These are phyloP conservation scores for Baorangia bicolor DNA, from an alignment of 768 basidiomycete species.

Conservation along the genomic window DNA sequence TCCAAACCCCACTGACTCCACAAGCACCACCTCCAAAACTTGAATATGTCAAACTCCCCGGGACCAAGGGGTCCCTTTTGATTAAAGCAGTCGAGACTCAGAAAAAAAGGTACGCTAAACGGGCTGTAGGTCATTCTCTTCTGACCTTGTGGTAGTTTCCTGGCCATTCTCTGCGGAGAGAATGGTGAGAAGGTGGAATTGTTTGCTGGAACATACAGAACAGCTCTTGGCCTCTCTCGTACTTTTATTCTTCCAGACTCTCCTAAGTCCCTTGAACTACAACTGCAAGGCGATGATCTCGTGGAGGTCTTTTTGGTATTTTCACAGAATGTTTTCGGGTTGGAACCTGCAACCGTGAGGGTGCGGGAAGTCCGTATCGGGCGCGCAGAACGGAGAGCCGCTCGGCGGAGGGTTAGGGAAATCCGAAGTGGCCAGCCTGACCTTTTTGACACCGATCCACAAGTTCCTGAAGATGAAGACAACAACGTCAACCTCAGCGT, in stretches of 20 bases:
- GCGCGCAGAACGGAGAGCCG: conserved; percentile 82
- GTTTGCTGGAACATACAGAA: conserved; percentile 87
- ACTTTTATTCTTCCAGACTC: conserved; percentile 93
- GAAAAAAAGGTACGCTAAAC: conserved; percentile 68
- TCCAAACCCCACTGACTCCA: conserved; percentile 35
- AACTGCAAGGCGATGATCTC: conserved; percentile 89
- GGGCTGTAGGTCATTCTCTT: neutral
- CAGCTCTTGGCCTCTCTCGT: conserved; percentile 86
- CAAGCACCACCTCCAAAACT: conserved; percentile 77
- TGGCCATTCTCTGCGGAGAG: conserved; percentile 91
- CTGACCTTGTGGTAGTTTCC: conserved; percentile 53
- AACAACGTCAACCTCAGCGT: conserved; percentile 62
- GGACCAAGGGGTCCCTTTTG: conserved; percentile 81
- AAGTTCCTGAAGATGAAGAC: conserved; percentile 48
- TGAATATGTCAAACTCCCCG: conserved; percentile 90
- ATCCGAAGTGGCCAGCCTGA: conserved; percentile 51
- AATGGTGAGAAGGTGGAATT: conserved; percentile 92
- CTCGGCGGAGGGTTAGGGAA: conserved; percentile 76
- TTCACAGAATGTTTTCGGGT: conserved; percentile 86
- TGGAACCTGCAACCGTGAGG: conserved; percentile 90
- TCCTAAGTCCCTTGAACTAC: conserved; percentile 80
- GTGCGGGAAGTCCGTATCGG: conserved; percentile 94
- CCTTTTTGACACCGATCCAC: conserved; percentile 43
- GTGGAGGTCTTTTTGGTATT: conserved; percentile 92
- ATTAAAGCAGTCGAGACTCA: conserved; percentile 88